Evolutionary conservation across 192 early-diverging fungal genomes (phyloP), one percentile per base, ranked within the genome.

Genomic region (Pilaira anomala): DNA sequence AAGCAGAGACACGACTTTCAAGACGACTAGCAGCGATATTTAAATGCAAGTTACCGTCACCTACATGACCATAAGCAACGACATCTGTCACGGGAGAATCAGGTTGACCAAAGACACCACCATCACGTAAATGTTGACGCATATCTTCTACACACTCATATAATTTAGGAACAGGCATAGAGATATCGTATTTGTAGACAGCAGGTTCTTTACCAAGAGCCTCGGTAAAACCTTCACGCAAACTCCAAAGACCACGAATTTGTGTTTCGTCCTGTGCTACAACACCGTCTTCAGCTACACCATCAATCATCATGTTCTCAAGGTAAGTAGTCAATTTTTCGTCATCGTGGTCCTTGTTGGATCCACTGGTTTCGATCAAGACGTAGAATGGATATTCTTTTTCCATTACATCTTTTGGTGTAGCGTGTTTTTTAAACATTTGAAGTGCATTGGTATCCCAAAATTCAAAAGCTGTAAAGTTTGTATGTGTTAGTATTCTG

Each of bases 1-100:
- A 68, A 25, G 79, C 66, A 25, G 84, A 85, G 5, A 93, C 75
- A 12, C 82, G 76, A 36, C 76, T 62, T 33, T 84, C 78, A 46
- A 83, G 90, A 30, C 69, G 72, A 5, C 83, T 79, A 5, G 93
- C 84, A 2, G 88, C 85, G 16, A 99, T 85, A 67, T 97, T 97
- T 48, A 99, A 77, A 76, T 99, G 97, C 53, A 99, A 67, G 73
- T 99, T 99, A 73, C 93, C 93, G 77, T 99, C 97, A 30, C 97
- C 97, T 48, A 99, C 84, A 68, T 99, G 97, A 16, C 96, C 96
- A 77, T 91, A 99, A 22, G 93, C 96, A 63, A 91, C 88, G 7
- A 98, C 90, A 21, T 85, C 72, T 50, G 76, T 88, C 8, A 94
- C 85, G 0, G 77, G 73, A 9, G 74, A 71, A 14, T 80, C 79